Base-by-base conservation (phyloP, 805 yeast species). In the Saccharomycopsis fermentans region DNA sequence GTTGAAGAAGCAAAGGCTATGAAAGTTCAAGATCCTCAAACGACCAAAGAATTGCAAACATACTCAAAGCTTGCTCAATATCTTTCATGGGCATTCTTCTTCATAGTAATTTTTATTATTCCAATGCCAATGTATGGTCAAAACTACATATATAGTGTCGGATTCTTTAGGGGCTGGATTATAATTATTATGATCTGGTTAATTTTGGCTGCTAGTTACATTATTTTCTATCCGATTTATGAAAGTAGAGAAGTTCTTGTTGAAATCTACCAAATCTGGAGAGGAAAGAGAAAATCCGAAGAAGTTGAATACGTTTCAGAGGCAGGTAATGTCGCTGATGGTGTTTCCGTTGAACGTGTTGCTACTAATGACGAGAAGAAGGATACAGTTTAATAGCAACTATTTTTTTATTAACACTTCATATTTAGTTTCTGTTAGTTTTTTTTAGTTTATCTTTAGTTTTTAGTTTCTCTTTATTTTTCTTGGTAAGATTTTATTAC, bases 121-220 rank as follows among this genome's bases (percentile, higher is more conserved):
- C 74, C 74, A 39, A 61, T 68, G 62, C 69, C 72, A 14, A 67
- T 68, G 66, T 70, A 70, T 57, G 74, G 73, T 19, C 61, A 65
- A 36, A 63, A 66, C 21, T 70, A 70, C 62, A 68, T 69, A 55
- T 69, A 69, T 57, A 64, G 68, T 58, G 71, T 66, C 62, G 58
- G 53, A 35, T 70, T 67, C 59, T 72, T 72, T 64, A 67, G 68
- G 27, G 72, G 66, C 14, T 71, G 72, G 71, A 65, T 71, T 37
- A 66, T 71, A 27, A 64, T 72, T n/a, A 65, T 70, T 54, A 66
- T 71, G 65, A 70, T 71, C 19, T 71, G 74, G 75, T 61, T 68
- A 16, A 26, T 71, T 37, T 27, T 65, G 2, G 72, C 74, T 6
- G 70, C 73, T 32, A 19, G 58, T 26, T 70, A 65, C 63, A 70